Conservation (phyloP, 345 rosid species). For the Psidium friedrichsthalianum region DNA sequence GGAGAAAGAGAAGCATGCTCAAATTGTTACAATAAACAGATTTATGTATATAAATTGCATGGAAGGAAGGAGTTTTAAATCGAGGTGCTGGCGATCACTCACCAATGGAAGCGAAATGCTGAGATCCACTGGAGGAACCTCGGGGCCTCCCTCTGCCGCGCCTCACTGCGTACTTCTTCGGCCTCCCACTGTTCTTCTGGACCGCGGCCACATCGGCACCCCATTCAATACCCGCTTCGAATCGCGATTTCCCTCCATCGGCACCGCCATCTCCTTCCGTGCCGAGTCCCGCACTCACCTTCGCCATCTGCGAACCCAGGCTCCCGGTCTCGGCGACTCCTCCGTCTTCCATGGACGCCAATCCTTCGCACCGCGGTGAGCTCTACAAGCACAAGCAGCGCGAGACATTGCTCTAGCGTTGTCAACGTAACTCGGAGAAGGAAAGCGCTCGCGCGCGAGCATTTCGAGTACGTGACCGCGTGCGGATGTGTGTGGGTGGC, state of each 20-base stretch:
- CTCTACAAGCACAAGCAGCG: neutral
- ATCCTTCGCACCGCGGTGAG: neutral
- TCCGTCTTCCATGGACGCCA: neutral
- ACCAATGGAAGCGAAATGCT: neutral
- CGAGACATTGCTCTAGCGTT: neutral
- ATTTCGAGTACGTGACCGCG: neutral
- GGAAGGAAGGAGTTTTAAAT: neutral
- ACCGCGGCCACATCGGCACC: neutral
- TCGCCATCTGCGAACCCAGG: neutral
- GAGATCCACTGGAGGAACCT: conserved; percentile 8
- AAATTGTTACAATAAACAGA: neutral
- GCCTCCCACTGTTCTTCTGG: conserved; percentile 1
- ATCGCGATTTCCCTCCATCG: neutral
- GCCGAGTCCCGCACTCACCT: neutral
- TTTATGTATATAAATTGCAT: neutral
- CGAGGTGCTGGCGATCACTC: neutral
- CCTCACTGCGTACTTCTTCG: neutral
- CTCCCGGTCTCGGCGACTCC: neutral
- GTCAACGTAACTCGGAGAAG: neutral
- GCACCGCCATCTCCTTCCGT: neutral
- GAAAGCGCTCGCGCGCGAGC: neutral
- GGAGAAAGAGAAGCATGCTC: neutral
- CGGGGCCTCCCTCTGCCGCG: conserved; percentile 28
- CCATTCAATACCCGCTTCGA: neutral
- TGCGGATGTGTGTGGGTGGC: neutral